Base-by-base conservation (phyloP, 1,284 basidiomycete genomes). In the Cronartium ribicola region DNA sequence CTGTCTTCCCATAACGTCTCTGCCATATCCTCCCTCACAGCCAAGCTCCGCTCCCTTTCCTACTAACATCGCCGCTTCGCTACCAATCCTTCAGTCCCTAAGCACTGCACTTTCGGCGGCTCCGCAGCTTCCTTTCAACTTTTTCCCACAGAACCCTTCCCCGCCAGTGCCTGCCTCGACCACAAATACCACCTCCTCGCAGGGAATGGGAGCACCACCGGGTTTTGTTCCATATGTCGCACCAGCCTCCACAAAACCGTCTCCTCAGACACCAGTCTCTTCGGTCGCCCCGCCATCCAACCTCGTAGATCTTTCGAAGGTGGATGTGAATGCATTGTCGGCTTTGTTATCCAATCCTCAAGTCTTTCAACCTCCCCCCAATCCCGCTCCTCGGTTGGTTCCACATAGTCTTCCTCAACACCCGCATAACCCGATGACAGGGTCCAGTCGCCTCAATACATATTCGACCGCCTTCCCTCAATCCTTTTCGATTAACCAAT, bases 211-310 rank as follows among this genome's bases (percentile, higher is more conserved):
- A 20, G 36, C 68, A 64, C 68, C 68, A 57, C 68, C 68, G 3
- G 68, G 68, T 37, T 71, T 71, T 65, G 68, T 71, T 29, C 68
- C 68, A 13, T 71, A 71, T 51, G 60, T 46, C 29, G n/a, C 51
- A n/a, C 51, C 51, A 20, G 29, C 51, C 6, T 55, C 51, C 8
- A 29, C 51, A 20, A 55, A n/a, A 55, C 29, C 51, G 3, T 17
- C 43, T 43, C 37, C 68, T 48, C 22, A 59, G 22, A 40, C 41
- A 17, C 20, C 40, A 7, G 13, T 20, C 37, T 51, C 68, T 4
- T 64, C 68, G n/a, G 22, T 63, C 20, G n/a, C 63, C 5, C 29
- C 63, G 20, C 20, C 36, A 11, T 22, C 55, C 40, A 64, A 64
- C 62, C 39, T 48, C 17, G 59, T 62, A 36, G 68, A 71, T 48